A percentile compares a stretch with the other conserved stretches of the same genome.
Evolutionary conservation across 306 rosid species (phyloP).

Genomic region (Quercus rubra): DNA sequence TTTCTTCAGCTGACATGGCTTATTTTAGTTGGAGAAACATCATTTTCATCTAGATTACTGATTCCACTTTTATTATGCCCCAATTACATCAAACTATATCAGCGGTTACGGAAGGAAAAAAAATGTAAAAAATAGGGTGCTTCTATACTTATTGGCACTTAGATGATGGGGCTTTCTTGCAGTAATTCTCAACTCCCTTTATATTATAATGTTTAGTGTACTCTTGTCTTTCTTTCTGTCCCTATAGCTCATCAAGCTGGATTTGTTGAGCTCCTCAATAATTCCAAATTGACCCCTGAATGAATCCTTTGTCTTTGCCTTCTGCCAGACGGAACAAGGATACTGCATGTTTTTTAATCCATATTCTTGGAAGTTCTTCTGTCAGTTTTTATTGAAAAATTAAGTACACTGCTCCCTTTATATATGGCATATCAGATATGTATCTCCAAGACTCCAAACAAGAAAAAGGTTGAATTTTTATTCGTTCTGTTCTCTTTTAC

Average conservation of each 20-base stretch:
- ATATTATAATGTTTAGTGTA: background rate
- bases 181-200: background rate
- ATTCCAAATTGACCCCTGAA: conserved; percentile 19
- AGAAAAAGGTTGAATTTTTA: conserved; percentile 23
- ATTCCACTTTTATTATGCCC: too few relatives aligned
- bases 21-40: too few relatives aligned
- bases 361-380: conserved; percentile 29
- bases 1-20: too few relatives aligned
- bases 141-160: too few relatives aligned
- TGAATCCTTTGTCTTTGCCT: conserved; percentile 23
- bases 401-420: conserved; percentile 9
- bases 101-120: too few relatives aligned
- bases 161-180: background rate
- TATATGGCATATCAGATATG: background rate
- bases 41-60: too few relatives aligned
- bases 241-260: background rate
- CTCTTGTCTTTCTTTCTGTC: background rate
- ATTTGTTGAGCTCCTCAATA: conserved; percentile 28
- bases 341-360: conserved; percentile 17
- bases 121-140: too few relatives aligned
- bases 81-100: too few relatives aligned
- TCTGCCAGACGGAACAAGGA: conserved; percentile 26
- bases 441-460: conserved; percentile 6
- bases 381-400: conserved; percentile 9
- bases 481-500: conserved; percentile 17